Base-by-base conservation (phyloP, 2,329 filamentous ascomycete species). In the Plenodomus lindquistii region DNA sequence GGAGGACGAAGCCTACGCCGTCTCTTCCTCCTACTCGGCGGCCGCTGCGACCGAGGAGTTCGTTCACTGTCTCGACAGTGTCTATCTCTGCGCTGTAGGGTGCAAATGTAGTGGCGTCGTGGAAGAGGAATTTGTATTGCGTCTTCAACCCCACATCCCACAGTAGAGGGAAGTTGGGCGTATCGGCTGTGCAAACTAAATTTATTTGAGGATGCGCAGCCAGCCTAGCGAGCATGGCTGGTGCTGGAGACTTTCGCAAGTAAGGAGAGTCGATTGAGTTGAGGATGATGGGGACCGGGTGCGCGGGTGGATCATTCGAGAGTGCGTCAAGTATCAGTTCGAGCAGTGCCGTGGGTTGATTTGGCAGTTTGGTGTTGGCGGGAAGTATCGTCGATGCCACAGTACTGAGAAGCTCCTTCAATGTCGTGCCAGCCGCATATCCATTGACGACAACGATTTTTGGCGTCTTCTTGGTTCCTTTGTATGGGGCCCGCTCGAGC, bases 91-190 rank as follows among this genome's bases (percentile, higher is more conserved):
- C 80, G 10, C 81, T 78, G 60, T 89, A 90, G 0, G 89, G 81
- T 0, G 83, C 79, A 66, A 96, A 97, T 0, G 94, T 97, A 1
- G 94, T 97, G 63, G 88, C 88, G 75, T 99, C 92, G 75, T 99
- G 94, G 73, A 95, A 97, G 21, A 91, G 77, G 60, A 97, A 92
- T 69, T 89, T 88, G 73, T 92, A 90, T 21, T 88, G 84, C 15
- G 90, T 87, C 39, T 89, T 87, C n/a, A 92, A 80, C 45, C 86
- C 86, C 44, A 89, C 86, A 73, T 97, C 91, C 92, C 93, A 99
- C 42, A 97, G 81, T 1, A 97, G 75, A 0, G 90, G 78, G 65
- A 96, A 96, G 62, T 89, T 90, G 6, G 92, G 91, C 8, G 90
- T 91, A 73, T 97, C 93, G 46, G 87, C 88, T 1, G 91, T 95